Percentiles rank a stretch among this genome's conserved stretches.
Evolutionary conservation across 257 asterid genomes (phyloP).

Genomic region (Solanum infundibuliforme): DNA sequence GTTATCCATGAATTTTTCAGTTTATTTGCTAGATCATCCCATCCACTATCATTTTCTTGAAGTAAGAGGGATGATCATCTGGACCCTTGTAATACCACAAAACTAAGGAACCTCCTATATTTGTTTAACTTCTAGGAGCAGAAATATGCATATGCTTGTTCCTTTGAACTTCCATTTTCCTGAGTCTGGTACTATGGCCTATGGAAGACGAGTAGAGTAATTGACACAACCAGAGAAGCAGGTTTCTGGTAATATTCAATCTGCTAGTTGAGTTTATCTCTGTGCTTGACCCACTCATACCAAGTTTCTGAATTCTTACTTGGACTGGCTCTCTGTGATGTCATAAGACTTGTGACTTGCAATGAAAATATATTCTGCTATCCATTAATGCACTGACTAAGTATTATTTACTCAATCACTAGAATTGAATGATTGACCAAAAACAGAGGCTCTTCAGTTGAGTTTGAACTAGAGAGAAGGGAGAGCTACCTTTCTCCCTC

Average conservation of each 20-base stretch:
- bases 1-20: neutral
- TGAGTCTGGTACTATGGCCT: neutral
- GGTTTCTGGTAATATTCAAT: neutral
- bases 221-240: neutral
- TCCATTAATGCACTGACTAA: neutral
- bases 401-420: neutral
- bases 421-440: neutral
- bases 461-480: neutral
- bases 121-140: neutral
- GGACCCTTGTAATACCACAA: neutral
- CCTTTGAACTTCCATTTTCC: neutral
- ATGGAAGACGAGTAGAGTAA: neutral
- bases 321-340: neutral
- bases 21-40: neutral
- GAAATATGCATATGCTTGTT: neutral
- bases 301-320: neutral
- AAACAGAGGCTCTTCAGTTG: neutral
- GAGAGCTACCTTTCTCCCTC: neutral
- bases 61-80: neutral
- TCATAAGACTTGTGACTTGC: neutral
- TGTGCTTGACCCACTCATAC: neutral
- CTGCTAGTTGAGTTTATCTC: neutral
- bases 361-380: neutral
- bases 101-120: neutral
- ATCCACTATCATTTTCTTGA: neutral